These are phyloP conservation scores for Priceomyces fermenticarens DNA, from an alignment of 805 yeast genomes.

Conservation along the genomic window DNA sequence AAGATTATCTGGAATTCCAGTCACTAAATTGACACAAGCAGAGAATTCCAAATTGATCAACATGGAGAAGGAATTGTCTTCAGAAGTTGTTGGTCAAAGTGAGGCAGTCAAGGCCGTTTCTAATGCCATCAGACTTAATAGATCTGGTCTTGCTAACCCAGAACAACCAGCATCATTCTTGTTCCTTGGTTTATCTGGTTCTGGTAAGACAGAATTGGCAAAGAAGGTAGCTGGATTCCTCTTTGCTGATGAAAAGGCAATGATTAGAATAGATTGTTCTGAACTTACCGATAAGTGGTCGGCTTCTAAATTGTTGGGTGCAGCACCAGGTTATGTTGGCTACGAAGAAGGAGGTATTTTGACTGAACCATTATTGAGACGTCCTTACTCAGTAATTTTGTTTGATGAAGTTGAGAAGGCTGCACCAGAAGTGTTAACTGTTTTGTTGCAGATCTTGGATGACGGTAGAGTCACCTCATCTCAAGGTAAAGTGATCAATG, in stretches of 20 bases:
- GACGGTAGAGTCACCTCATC: conserved; percentile 96
- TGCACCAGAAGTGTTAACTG: conserved; percentile 94
- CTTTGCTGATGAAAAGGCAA: conserved; percentile 93
- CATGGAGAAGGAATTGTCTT: conserved; percentile 85
- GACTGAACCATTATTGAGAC: conserved; percentile 86
- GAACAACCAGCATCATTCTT: conserved; percentile 94
- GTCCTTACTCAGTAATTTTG: conserved; percentile 92
- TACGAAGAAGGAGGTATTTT: conserved; percentile 97
- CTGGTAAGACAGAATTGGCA: conserved; percentile 98
- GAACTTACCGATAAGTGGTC: conserved; percentile 95
- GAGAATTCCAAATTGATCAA: conserved; percentile 90
- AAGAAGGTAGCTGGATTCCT: conserved; percentile 95
- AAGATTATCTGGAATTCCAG: conserved; percentile 95
- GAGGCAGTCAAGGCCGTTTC: conserved; percentile 97
- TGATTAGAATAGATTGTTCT: conserved; percentile 97
- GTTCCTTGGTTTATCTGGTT: conserved; percentile 93
- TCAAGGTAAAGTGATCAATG: conserved; percentile 89
- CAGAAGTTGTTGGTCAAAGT: conserved; percentile 89
- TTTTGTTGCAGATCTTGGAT: conserved; percentile 86
- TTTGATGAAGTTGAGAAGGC: conserved; percentile 99
- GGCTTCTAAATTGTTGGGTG: conserved; percentile 90
- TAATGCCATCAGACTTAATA: conserved; percentile 85
- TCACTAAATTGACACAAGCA: conserved; percentile 88
- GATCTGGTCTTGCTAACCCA: conserved; percentile 96
- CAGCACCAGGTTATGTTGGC: conserved; percentile 94